Evolutionary conservation across 2,329 filamentous ascomycete genomes (phyloP).

Genomic region (Cercospora zeae-maydis): DNA sequence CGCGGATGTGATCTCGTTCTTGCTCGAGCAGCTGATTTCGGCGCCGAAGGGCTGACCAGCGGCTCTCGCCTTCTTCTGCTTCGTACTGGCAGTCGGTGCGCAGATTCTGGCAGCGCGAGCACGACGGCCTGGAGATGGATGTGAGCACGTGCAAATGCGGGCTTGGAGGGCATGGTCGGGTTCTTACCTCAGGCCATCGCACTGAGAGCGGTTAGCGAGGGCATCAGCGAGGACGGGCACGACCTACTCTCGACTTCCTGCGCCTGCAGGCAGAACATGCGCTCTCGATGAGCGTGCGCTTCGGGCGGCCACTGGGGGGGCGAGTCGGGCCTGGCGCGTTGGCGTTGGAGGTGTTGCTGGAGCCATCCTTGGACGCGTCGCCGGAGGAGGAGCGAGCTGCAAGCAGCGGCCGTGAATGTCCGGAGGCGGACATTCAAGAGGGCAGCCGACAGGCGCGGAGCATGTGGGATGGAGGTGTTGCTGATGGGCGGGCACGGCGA

Average conservation of each 20-base stretch:
- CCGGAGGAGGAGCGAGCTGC: slow-evolving; percentile 24
- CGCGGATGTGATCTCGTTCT: slow-evolving; percentile 32
- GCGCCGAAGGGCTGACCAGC: slow-evolving; percentile 35
- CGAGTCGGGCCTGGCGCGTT: slow-evolving; percentile 18
- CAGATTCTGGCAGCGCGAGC: slow-evolving; percentile 31
- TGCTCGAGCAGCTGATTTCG: slow-evolving; percentile 33
- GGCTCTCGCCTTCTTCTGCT: slow-evolving; percentile 36
- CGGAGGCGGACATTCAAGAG: slow-evolving; percentile 23
- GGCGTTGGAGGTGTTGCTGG: not conserved
- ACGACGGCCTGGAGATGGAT: slow-evolving; percentile 26
- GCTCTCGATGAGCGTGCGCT: slow-evolving; percentile 31
- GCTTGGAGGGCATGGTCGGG: not conserved
- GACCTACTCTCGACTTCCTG: slow-evolving; percentile 30
- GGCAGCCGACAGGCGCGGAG: slow-evolving; percentile 4
- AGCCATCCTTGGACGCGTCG: slow-evolving; percentile 22
- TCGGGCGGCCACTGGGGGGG: slow-evolving; percentile 21
- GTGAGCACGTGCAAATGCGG: slow-evolving; percentile 8
- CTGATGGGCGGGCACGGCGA: not conserved
- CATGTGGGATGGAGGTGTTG: slow-evolving; percentile 5
- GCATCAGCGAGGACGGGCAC: not conserved
- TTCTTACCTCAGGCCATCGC: slow-evolving; percentile 29
- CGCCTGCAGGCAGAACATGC: slow-evolving; percentile 32
- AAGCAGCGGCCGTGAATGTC: slow-evolving; percentile 23
- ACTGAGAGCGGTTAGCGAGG: slow-evolving; percentile 16
- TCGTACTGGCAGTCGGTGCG: slow-evolving; percentile 35